Evolutionary conservation across 495 filamentous ascomycete genomes (phyloP).

Genomic region (Penicillium paradoxum): DNA sequence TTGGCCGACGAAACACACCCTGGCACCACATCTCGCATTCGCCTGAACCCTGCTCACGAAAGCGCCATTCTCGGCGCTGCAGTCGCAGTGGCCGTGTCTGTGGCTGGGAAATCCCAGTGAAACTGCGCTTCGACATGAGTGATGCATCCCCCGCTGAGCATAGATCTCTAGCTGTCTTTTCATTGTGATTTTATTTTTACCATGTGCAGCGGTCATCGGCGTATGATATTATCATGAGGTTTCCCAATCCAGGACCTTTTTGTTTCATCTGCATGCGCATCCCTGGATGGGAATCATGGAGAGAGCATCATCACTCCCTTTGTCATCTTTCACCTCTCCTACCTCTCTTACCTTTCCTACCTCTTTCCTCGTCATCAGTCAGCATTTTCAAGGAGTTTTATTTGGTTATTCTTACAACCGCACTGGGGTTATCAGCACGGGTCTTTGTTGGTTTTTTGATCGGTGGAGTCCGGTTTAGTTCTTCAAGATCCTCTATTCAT

Average conservation of each 20-base stretch:
- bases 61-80: conserved; percentile 54
- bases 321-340: too few species aligned
- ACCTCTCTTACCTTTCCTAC: neutral
- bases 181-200: conserved; percentile 13
- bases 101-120: conserved; percentile 17
- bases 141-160: conserved; percentile 12
- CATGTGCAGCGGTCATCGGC: conserved; percentile 12
- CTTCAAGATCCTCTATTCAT: neutral
- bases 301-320: conserved; percentile 2
- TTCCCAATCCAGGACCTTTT: too few species aligned
- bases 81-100: conserved; percentile 50
- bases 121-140: conserved; percentile 5
- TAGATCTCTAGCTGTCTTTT: conserved; percentile 13
- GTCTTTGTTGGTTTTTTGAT: conserved; percentile 2
- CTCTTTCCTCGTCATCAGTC: neutral
- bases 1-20: conserved; percentile 33
- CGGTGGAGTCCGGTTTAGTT: conserved; percentile 2
- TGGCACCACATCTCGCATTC: conserved; percentile 22
- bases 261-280: conserved; percentile 7
- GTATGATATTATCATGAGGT: too few species aligned
- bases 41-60: conserved; percentile 47
- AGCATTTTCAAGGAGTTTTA: conserved; percentile 23
- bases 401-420: neutral
- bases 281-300: neutral
- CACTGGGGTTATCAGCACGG: conserved; percentile 5